Percentiles rank a stretch among this genome's conserved stretches.
Conservation (phyloP, 2,329 filamentous ascomycete genomes). For the Alternaria sp. region DNA sequence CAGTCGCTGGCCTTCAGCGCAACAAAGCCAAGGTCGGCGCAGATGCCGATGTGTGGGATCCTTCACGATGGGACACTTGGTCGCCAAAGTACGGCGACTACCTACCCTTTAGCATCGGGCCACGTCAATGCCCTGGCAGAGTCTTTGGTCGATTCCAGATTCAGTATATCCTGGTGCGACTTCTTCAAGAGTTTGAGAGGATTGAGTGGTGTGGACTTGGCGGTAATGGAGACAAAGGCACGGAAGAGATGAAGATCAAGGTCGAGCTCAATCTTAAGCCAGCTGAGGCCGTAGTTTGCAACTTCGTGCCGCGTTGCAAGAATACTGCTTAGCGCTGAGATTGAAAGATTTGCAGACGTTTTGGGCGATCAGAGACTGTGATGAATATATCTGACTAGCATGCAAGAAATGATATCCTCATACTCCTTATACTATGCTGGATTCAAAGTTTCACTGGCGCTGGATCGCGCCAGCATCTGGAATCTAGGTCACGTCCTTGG, state of each 20-base stretch:
- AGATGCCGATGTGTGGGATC: slow-evolving; percentile 9
- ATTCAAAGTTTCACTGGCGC: rapidly evolving
- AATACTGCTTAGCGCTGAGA: background rate
- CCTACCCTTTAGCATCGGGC: slow-evolving; percentile 13
- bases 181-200: slow-evolving; percentile 14
- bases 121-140: slow-evolving; percentile 11
- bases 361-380: background rate
- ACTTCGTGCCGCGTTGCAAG: slow-evolving; percentile 3
- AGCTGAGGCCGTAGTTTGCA: slow-evolving; percentile 12
- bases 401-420: background rate
- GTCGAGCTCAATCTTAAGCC: slow-evolving; percentile 15
- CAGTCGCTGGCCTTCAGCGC: slow-evolving; percentile 13
- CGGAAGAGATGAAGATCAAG: slow-evolving; percentile 17
- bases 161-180: slow-evolving; percentile 12
- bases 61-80: slow-evolving; percentile 12
- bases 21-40: slow-evolving; percentile 7
- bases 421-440: too few species aligned
- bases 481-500: background rate
- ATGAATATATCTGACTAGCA: background rate
- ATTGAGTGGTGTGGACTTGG: slow-evolving; percentile 15
- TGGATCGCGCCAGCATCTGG: background rate
- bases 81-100: slow-evolving; percentile 13
- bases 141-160: slow-evolving; percentile 18
- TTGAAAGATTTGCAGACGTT: background rate
- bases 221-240: background rate